Base-by-base conservation (phyloP, 1,139 yeast species). In the Blastobotrys serpentis region DNA sequence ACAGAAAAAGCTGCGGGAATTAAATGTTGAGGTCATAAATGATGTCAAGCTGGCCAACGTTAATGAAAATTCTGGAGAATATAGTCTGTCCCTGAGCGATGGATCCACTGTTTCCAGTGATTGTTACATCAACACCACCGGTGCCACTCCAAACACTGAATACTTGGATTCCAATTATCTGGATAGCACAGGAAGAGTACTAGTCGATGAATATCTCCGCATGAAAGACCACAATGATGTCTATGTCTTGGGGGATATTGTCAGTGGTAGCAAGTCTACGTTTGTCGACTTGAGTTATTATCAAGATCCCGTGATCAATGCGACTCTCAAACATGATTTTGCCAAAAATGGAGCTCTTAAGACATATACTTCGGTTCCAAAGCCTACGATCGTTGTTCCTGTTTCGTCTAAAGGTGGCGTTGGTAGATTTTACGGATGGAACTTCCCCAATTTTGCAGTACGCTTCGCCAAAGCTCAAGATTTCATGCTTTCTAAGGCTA, bases 191-290 rank as follows among this genome's bases (percentile, higher is more conserved):
- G 55, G 57, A n/a, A 58, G 41, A 22, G 54, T 58, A 2, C 42
- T 43, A 10, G 47, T 53, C 7, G 64, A 63, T 46, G 47, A 45
- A 7, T 43, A 56, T 39, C 41, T 63, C 43, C 49, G 59, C 11
- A 57, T 61, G 40, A 48, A 52, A 43, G 62, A 59, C 26, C 38
- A 44, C 36, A 38, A 51, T 8, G 46, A 57, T 23, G 61, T 56
- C 1, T 58, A 54, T 48, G 66, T 59, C n/a, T 29, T 56, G 34
- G 67, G 67, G 11, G 67, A 63, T 48, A 53, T 55, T 13, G 43
- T 52, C 4, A 43, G 61, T 10, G 48, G 47, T 4, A 46, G 52
- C 16, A 21, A 38, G n/a, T 36, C 41, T 22, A 56, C 60, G 8
- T 44, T 51, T 7, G 50, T 52, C n/a, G 59, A 59, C 33, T n/a